phyloP scores from a whole-genome alignment of 2,329 filamentous ascomycete species.

The Davidsoniella virescens region DNA sequence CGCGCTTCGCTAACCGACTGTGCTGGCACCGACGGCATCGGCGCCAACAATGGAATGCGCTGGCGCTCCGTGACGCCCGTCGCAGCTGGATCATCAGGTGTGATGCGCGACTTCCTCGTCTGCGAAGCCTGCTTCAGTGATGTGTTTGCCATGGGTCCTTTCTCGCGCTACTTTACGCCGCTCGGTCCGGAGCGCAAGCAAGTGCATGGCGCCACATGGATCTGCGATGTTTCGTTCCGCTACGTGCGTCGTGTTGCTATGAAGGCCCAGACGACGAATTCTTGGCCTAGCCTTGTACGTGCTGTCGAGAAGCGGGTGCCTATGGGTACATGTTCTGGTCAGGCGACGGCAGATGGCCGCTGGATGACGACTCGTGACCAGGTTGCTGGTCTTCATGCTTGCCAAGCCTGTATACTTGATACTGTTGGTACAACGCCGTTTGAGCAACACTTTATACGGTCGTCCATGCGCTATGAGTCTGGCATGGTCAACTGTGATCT shows the following conservation, averaged over 20 bases:
- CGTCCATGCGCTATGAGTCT: background rate
- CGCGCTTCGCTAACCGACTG: slow-evolving; percentile 19
- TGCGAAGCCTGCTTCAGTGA: slow-evolving; percentile 26
- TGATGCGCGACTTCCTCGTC: slow-evolving; percentile 20
- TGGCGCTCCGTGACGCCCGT: slow-evolving; percentile 19
- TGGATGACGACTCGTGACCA: slow-evolving; percentile 13
- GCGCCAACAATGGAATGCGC: slow-evolving; percentile 17
- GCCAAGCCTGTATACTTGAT: slow-evolving; percentile 23
- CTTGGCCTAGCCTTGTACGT: slow-evolving; percentile 20
- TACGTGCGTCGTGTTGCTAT: slow-evolving; percentile 16
- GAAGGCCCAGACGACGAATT: slow-evolving; percentile 15
- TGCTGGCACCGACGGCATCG: slow-evolving; percentile 16
- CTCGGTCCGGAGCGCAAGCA: slow-evolving; percentile 17
- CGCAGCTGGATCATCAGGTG: slow-evolving; percentile 5
- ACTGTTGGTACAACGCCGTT: slow-evolving; percentile 19
- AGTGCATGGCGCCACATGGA: slow-evolving; percentile 16
- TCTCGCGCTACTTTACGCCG: slow-evolving; percentile 19
- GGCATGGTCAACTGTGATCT: slow-evolving; percentile 16
- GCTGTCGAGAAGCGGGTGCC: slow-evolving; percentile 3
- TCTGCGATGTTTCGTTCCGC: slow-evolving; percentile 19
- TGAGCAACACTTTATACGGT: slow-evolving; percentile 17
- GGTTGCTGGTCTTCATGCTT: slow-evolving; percentile 18
- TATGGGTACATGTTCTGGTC: background rate
- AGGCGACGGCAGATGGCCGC: background rate
- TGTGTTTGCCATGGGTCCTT: slow-evolving; percentile 16